Base-by-base conservation (phyloP, 768 basidiomycete species). In the Lyophyllum shimeji region DNA sequence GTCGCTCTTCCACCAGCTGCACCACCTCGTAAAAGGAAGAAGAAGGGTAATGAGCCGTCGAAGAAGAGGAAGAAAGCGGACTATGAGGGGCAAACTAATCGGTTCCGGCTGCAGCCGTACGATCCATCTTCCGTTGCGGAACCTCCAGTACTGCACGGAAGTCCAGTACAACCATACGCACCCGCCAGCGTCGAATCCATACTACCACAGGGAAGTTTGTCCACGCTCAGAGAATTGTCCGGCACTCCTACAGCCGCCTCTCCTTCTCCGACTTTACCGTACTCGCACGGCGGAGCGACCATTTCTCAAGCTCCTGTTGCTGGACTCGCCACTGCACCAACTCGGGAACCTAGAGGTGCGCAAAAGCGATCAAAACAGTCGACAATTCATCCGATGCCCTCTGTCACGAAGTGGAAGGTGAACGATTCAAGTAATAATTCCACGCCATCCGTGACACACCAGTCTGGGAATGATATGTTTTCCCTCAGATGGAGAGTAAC, bases 21-120 rank as follows among this genome's bases (percentile, higher is more conserved):
- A 21, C 49, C 61, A 44, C 66, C 60, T 39, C 59, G 49, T 29
- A 53, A 46, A 40, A 51, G 12, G 46, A 53, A 50, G 24, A 61
- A 42, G 65, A 64, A 60, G 62, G 52, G 47, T 39, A 60, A 61
- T 59, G 52, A 67, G 66, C 59, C 60, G 58, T 65, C 54, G 71
- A 70, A 66, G 67, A 71, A 63, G 54, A 71, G 66, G 54, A 71
- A 69, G 56, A 60, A 63, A 18, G 69, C 71, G 23, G 74, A 74
- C 8, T 83, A 74, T 62, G 71, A 76, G 25, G 65, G 71, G n/a
- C 80, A 82, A 55, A 80, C 78, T 1, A 63, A 67, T 43, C 75
- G 76, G 29, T 86, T 85, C 67, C 80, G 82, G 46, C 62, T 85
- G n/a, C 56, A 68, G 21, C 39, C 40, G 3, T 31, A 27, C 25